A percentile compares a stretch with the other conserved stretches of the same genome.
phyloP scores from a whole-genome alignment of 2,329 filamentous ascomycete genomes.

The Parascedosporium putredinis region DNA sequence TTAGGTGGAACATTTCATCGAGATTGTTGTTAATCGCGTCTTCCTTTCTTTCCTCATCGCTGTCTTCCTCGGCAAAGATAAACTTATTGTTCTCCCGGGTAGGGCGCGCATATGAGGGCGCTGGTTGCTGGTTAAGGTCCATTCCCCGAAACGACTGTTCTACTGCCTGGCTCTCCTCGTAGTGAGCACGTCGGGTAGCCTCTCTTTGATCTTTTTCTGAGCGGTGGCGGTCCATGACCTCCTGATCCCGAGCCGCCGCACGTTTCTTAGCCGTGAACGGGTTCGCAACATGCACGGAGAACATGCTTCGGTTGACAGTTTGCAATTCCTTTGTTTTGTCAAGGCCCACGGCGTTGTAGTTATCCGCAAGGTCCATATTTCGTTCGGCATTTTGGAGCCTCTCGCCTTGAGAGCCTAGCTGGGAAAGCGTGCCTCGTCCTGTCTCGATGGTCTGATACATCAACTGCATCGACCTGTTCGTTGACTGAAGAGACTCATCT shows the following conservation, averaged over 20 bases:
- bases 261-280: conserved; percentile 64
- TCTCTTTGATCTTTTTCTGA: conserved; percentile 56
- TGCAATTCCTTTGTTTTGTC: conserved; percentile 77
- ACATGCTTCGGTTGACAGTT: conserved; percentile 82
- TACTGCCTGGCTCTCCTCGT: neutral
- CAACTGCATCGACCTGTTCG: conserved; percentile 26
- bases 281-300: conserved; percentile 68
- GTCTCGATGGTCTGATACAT: conserved; percentile 30
- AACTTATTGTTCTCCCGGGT: conserved; percentile 42
- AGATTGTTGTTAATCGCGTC: conserved; percentile 46
- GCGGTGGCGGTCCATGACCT: conserved; percentile 59
- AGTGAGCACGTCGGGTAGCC: conserved; percentile 36
- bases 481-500: conserved; percentile 41
- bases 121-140: neutral
- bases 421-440: conserved; percentile 14
- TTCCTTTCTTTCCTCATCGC: conserved; percentile 32
- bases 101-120: neutral
- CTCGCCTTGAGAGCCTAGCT: conserved; percentile 70
- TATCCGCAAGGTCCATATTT: conserved; percentile 70
- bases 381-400: conserved; percentile 72
- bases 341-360: conserved; percentile 65
- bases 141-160: neutral
- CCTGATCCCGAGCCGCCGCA: conserved; percentile 53
- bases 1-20: conserved; percentile 60
- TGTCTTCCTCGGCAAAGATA: conserved; percentile 69